A percentile compares a stretch with the other conserved stretches of the same genome.
These are phyloP conservation scores for Acanthamoeba triangularis DNA, from an alignment of 208 protist species.

Conservation along the genomic window DNA sequence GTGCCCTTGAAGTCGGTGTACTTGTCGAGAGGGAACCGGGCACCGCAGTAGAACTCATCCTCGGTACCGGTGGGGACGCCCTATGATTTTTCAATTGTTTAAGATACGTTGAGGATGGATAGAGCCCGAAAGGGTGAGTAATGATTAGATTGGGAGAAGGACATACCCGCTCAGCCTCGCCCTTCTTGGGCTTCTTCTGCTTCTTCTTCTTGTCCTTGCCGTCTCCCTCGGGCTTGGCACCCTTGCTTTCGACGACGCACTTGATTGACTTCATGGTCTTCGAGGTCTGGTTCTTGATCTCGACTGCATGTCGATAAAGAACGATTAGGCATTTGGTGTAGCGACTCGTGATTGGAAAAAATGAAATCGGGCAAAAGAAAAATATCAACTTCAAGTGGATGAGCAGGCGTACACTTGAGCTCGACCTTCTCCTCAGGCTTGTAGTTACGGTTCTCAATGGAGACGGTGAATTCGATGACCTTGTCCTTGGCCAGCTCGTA, in stretches of 20 bases:
- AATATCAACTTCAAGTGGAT: not conserved
- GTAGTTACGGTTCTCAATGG: conserved; percentile 19
- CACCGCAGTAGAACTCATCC: conserved; percentile 48
- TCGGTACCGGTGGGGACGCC: conserved; percentile 52
- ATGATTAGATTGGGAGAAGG: not conserved
- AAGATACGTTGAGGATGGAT: too few species aligned
- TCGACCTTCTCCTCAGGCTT: conserved; percentile 36
- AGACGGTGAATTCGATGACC: conserved; percentile 45
- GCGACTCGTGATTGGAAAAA: too few species aligned
- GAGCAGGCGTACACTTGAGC: not conserved
- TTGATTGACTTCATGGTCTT: conserved; percentile 63
- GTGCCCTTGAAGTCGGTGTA: conserved; percentile 62
- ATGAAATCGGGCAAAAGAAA: not conserved
- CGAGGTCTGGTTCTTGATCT: conserved; percentile 34
- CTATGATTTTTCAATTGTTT: not conserved
- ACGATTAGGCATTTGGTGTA: not conserved
- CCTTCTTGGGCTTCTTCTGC: conserved; percentile 43
- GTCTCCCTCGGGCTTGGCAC: not conserved
- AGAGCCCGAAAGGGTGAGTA: too few species aligned
- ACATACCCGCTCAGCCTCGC: not conserved
- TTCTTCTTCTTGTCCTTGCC: conserved; percentile 28
- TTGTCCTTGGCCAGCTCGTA: conserved; percentile 34
- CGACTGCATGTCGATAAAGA: not conserved
- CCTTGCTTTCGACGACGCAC: conserved; percentile 10
- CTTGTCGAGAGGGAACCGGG: conserved; percentile 51